A percentile compares a stretch with the other conserved stretches of the same genome.
Conservation (phyloP, 371 early-diverging fungal species). For the Apophysomyces variabilis region DNA sequence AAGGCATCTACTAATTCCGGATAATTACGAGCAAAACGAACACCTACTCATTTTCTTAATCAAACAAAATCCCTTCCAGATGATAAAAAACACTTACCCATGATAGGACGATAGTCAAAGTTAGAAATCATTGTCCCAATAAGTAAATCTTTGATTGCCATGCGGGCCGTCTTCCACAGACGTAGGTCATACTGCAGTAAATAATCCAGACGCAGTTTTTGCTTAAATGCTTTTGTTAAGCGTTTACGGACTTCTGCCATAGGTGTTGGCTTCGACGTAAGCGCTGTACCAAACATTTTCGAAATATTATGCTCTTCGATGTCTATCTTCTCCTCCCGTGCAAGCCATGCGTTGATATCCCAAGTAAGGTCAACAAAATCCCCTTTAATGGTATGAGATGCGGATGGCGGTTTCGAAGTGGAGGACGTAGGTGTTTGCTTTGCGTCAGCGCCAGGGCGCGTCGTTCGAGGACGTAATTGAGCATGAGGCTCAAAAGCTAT, state of each 20-base stretch:
- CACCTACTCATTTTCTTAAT: constrained; percentile 20
- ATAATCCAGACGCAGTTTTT: constrained; percentile 77
- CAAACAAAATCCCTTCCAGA: neutral
- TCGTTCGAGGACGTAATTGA: neutral
- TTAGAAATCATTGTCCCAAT: constrained; percentile 84
- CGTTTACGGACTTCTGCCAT: constrained; percentile 19
- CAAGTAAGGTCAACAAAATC: constrained; percentile 47
- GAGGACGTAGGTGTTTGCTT: neutral
- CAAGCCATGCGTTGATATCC: constrained; percentile 41
- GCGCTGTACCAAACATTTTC: constrained; percentile 28
- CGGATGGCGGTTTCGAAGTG: neutral
- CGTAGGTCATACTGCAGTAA: constrained; percentile 82
- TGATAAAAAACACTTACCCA: constrained; percentile 52
- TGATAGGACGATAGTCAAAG: constrained; percentile 76
- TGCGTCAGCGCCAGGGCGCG: neutral
- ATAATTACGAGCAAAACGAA: constrained; percentile 83
- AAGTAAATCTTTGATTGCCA: constrained; percentile 79
- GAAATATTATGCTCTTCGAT: constrained; percentile 31
- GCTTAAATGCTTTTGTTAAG: constrained; percentile 42
- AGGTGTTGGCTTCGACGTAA: constrained; percentile 7
- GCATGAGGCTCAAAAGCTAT: neutral
- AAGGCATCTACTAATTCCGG: constrained; percentile 76
- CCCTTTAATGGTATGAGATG: constrained; percentile 12
- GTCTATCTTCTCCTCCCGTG: constrained; percentile 33
- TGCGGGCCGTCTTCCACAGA: constrained; percentile 88